Evolutionary conservation across 306 rosid genomes (phyloP), one percentile per base, ranked within the genome.

Genomic region (Spatholobus suberectus): DNA sequence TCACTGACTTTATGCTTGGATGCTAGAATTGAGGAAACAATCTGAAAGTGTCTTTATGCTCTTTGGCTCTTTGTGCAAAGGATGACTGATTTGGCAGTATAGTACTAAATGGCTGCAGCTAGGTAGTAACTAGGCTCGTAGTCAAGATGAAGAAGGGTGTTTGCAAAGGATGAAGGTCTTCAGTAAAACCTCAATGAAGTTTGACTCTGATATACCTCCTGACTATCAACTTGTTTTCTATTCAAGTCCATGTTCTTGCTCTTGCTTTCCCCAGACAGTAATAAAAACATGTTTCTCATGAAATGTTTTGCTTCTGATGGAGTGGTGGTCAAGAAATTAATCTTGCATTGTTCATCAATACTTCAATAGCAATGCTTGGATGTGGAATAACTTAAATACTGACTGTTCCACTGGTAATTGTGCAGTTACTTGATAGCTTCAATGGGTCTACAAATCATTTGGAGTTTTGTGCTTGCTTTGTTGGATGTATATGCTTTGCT

Each of bases 371-470:
- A 63, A 71, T 67, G 32, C 35, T 13, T 47, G 18, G 62, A 59
- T 67, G 3, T n/a, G 43, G 21, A 20, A 41, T 6, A 21, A 34
- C 12, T 29, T 54, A 51, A 44, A 69, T 29, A 43, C 55, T 79
- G 54, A 24, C 7, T 59, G n/a, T 75, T 44, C 23, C 51, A 11
- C 26, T 85, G 79, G 54, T 79, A 63, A 55, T 86, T 37, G 8
- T 85, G 79, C 91, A 95, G 98, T 86, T 93, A 88, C 84, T 89
- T 95, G 82, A 87, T 90, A 62, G 94, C 98, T 58, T 91, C 95
- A 62, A 93, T 95, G 97, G 91, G 97, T 82, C 88, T 91, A 77
- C 97, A 89, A 89, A 79, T 86, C 82, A 89, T 90, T 10, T 95
- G 98, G 97, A 95, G 97, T 86, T 87, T 88, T 41, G 86, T 79